Percentiles rank a stretch among this genome's conserved stretches.
Evolutionary conservation across 139 green algal genomes (phyloP).

Genomic region (Tetraselmis chui): DNA sequence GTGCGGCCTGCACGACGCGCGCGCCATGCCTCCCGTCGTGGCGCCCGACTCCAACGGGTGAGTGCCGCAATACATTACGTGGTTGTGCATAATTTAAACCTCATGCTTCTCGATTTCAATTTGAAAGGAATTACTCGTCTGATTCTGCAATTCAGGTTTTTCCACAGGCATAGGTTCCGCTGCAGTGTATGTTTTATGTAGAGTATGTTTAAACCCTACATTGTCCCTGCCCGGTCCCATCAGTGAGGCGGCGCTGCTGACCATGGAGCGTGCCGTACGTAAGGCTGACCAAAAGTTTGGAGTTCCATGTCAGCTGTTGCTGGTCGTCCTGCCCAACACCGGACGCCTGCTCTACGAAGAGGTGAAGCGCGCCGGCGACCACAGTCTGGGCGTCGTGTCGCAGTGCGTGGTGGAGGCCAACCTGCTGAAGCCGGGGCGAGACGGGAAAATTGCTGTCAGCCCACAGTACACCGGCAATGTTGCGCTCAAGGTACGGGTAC

Average conservation of each 20-base stretch:
- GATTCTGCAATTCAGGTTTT: too few species aligned
- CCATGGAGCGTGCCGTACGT: not conserved
- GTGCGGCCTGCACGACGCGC: not conserved
- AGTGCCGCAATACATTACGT: too few species aligned
- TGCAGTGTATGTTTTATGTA: too few species aligned
- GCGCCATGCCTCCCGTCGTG: too few species aligned
- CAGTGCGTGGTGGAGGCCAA: not conserved
- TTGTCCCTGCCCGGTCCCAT: too few species aligned
- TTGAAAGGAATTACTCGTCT: too few species aligned
- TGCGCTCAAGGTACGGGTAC: not conserved
- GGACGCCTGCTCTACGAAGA: not conserved
- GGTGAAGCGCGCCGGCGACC: not conserved
- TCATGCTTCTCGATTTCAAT: too few species aligned
- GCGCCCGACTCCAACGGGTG: too few species aligned
- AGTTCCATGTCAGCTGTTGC: not conserved
- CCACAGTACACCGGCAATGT: not conserved
- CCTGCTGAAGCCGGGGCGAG: not conserved
- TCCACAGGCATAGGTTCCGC: too few species aligned
- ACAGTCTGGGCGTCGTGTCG: not conserved
- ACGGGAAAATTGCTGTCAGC: not conserved
- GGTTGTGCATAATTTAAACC: too few species aligned
- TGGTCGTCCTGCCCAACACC: not conserved
- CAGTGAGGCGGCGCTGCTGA: not conserved
- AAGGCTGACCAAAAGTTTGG: not conserved
- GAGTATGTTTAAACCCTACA: too few species aligned